phyloP scores from a whole-genome alignment of 2,329 filamentous ascomycete genomes.

The Pestalotiopsis sp. region DNA sequence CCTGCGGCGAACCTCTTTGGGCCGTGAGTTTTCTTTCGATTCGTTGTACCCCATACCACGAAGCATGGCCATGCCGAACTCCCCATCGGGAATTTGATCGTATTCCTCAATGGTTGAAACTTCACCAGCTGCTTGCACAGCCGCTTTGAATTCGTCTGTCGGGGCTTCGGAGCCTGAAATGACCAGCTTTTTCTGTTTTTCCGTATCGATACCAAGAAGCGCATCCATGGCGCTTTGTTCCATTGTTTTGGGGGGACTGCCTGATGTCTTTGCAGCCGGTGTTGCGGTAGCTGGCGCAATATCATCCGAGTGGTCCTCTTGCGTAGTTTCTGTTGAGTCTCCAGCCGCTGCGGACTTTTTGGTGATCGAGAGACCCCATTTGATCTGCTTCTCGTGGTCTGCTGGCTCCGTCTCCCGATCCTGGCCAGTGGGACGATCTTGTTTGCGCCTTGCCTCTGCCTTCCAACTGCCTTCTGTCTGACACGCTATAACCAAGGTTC shows the following conservation, averaged over 20 bases:
- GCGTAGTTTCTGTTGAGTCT: not conserved
- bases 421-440: not conserved
- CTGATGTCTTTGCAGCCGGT: constrained; percentile 8
- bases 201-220: constrained; percentile 56
- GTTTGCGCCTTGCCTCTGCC: constrained; percentile 26
- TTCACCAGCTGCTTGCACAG: constrained; percentile 72
- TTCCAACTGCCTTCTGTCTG: constrained; percentile 35
- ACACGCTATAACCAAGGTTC: constrained; percentile 27
- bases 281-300: not conserved
- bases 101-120: constrained; percentile 81
- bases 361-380: constrained; percentile 36
- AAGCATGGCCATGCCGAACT: constrained; percentile 88
- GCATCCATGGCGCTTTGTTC: constrained; percentile 65
- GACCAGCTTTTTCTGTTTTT: constrained; percentile 45
- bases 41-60: constrained; percentile 95
- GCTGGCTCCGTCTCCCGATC: constrained; percentile 24
- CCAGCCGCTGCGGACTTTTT: constrained; percentile 23
- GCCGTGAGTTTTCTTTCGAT: constrained; percentile 51
- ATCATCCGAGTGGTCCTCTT: not conserved
- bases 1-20: constrained; percentile 67
- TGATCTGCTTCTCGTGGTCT: constrained; percentile 35
- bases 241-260: constrained; percentile 21
- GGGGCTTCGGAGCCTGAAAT: constrained; percentile 63
- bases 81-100: constrained; percentile 84
- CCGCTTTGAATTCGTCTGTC: constrained; percentile 55